A percentile compares a stretch with the other conserved stretches of the same genome.
phyloP scores from a whole-genome alignment of 164 flowering plant species.

The Akebia trifoliata region DNA sequence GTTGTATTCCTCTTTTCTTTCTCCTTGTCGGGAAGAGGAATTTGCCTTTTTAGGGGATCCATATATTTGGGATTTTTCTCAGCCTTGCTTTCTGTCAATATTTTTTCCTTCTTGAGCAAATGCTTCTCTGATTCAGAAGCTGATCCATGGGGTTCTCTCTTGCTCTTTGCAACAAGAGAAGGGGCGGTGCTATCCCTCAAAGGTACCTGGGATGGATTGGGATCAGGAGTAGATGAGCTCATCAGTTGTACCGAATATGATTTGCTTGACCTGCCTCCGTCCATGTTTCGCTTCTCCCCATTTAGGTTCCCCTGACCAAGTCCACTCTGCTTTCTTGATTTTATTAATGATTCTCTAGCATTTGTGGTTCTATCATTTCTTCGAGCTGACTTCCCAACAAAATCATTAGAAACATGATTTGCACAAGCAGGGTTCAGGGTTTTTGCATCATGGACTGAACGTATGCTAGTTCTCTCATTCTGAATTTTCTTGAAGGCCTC shows the following conservation, averaged over 20 bases:
- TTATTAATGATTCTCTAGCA: conserved; percentile 27
- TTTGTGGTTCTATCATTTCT: conserved; percentile 19
- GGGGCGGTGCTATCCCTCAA: conserved; percentile 30
- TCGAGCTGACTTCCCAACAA: conserved; percentile 17
- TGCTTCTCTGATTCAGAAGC: conserved; percentile 40
- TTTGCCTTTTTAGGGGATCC: conserved; percentile 39
- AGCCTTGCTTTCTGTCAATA: conserved; percentile 24
- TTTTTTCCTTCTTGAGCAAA: conserved; percentile 39
- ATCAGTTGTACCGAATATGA: conserved; percentile 19
- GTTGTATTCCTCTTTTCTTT: conserved; percentile 56
- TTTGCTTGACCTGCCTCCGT: conserved; percentile 36
- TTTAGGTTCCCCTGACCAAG: conserved; percentile 21
- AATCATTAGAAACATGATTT: conserved; percentile 16
- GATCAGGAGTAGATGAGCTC: conserved; percentile 24
- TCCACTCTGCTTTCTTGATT: conserved; percentile 39
- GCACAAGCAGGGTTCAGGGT: conserved; percentile 17
- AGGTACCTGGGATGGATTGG: conserved; percentile 26
- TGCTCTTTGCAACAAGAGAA: conserved; percentile 35
- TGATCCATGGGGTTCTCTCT: conserved; percentile 35
- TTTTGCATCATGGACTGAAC: conserved; percentile 23
- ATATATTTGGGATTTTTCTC: conserved; percentile 39
- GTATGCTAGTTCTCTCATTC: conserved; percentile 53
- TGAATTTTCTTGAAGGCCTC: conserved; percentile 94
- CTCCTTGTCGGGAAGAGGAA: conserved; percentile 35
- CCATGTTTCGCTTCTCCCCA: conserved; percentile 38